These are phyloP conservation scores for Pythium dissotocum DNA, from an alignment of 352 stramenopile genomes.

Conservation along the genomic window DNA sequence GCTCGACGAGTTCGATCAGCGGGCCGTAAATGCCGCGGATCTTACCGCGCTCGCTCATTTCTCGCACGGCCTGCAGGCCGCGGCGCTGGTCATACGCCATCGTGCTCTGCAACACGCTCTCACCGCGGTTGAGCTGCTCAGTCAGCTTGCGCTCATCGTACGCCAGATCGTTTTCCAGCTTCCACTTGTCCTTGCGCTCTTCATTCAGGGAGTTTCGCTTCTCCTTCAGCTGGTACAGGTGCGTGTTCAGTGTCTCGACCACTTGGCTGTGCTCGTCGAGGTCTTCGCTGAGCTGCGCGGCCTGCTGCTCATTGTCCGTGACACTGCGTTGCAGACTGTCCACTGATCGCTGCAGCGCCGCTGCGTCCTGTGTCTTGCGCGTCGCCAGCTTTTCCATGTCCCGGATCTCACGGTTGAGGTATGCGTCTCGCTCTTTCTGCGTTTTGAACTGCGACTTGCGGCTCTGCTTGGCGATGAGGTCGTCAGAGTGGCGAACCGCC, in stretches of 20 bases:
- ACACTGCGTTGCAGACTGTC: conserved; percentile 45
- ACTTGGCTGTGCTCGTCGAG: conserved; percentile 52
- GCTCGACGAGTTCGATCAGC: conserved; percentile 96
- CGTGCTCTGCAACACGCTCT: conserved; percentile 78
- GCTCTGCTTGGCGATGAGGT: conserved; percentile 96
- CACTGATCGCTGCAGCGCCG: conserved; percentile 41
- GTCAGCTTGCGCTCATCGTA: conserved; percentile 74
- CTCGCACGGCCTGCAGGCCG: conserved; percentile 77
- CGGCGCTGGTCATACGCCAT: conserved; percentile 87
- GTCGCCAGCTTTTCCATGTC: conserved; percentile 64
- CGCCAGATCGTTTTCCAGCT: conserved; percentile 72
- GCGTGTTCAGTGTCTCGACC: conserved; percentile 51
- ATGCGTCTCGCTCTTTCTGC: conserved; percentile 92
- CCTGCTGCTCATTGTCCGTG: conserved; percentile 43
- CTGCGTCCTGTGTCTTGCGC: conserved; percentile 60
- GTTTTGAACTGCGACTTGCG: conserved; percentile 94
- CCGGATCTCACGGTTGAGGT: conserved; percentile 62
- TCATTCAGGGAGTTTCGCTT: conserved; percentile 77
- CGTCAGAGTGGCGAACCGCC: conserved; percentile 69
- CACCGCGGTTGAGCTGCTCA: conserved; percentile 71
- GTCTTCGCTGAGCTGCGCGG: conserved; percentile 47
- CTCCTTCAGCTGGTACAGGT: conserved; percentile 77
- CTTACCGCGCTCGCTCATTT: conserved; percentile 84
- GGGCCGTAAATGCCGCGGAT: conserved; percentile 91
- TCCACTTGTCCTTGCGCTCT: conserved; percentile 81